A percentile compares a stretch with the other conserved stretches of the same genome.
Conservation (phyloP, 192 early-diverging fungal genomes). For the Backusella australiensis region DNA sequence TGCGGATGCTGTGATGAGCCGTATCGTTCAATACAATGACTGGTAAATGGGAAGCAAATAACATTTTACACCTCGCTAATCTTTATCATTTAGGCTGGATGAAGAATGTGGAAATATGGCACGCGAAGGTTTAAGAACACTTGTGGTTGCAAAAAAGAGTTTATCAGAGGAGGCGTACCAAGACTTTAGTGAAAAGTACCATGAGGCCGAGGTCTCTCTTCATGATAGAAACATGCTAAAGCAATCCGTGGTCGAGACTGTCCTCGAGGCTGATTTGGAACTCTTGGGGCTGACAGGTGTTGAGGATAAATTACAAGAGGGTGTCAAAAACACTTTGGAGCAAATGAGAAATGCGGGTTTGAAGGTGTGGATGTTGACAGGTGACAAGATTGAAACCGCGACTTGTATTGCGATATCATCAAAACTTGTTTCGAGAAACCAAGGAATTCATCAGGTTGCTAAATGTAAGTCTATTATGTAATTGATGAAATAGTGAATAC, state of each 20-base stretch:
- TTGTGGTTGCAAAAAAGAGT: conserved; percentile 89
- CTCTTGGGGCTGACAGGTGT: conserved; percentile 93
- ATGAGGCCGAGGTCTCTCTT: conserved; percentile 73
- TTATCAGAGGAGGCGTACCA: conserved; percentile 73
- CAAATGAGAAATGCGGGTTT: conserved; percentile 90
- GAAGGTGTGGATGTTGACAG: conserved; percentile 97
- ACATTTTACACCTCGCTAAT: too few species aligned
- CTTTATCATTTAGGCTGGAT: conserved; percentile 53
- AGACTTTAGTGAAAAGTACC: conserved; percentile 61
- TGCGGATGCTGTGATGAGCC: conserved; percentile 87
- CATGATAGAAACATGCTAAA: conserved; percentile 70
- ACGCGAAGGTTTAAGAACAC: conserved; percentile 89
- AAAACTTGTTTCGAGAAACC: conserved; percentile 87
- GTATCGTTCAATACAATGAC: conserved; percentile 89
- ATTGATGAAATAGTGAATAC: too few species aligned
- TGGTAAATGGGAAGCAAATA: conserved; percentile 48
- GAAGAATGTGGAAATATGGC: conserved; percentile 98
- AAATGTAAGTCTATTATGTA: too few species aligned
- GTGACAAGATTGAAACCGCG: conserved; percentile 97
- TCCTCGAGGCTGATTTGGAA: conserved; percentile 85
- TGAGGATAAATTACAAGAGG: conserved; percentile 95
- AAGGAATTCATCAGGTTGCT: conserved; percentile 81
- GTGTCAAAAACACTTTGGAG: conserved; percentile 87
- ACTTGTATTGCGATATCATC: conserved; percentile 94
- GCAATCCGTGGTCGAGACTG: conserved; percentile 60